Evolutionary conservation across 2,329 filamentous ascomycete genomes (phyloP).

Genomic region (Diplocarpon mali): DNA sequence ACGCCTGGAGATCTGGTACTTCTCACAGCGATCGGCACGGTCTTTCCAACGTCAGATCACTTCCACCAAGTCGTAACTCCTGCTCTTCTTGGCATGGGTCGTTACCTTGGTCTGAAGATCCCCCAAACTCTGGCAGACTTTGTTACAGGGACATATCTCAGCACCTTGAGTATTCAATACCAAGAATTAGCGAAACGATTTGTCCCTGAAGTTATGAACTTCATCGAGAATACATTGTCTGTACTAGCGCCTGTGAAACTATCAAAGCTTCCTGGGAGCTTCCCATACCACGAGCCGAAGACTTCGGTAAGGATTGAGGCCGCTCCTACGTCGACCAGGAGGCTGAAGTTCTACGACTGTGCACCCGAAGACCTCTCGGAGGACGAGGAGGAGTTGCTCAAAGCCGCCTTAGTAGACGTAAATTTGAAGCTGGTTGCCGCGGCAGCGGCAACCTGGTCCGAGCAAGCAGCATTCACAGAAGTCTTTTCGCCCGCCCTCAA

Average conservation of each 20-base stretch:
- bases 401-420: constrained; percentile 49
- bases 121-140: constrained; percentile 56
- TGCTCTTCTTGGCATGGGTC: constrained; percentile 70
- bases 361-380: constrained; percentile 21
- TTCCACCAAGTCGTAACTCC: constrained; percentile 94
- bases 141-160: constrained; percentile 65
- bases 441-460: constrained; percentile 62
- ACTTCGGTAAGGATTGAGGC: constrained; percentile 39
- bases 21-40: constrained; percentile 71
- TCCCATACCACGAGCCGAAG: constrained; percentile 49
- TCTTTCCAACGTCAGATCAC: constrained; percentile 93
- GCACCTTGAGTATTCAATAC: constrained; percentile 70
- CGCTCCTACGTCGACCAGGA: constrained; percentile 35
- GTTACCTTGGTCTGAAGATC: constrained; percentile 70
- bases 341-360: constrained; percentile 50
- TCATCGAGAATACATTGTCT: constrained; percentile 62
- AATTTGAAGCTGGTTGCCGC: constrained; percentile 54
- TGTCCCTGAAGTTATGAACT: constrained; percentile 80
- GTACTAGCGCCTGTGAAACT: constrained; percentile 49
- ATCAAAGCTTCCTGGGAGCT: constrained; percentile 38
- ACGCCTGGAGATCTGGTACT: constrained; percentile 64
- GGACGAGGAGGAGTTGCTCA: constrained; percentile 29
- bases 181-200: constrained; percentile 77
- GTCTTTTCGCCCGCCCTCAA: constrained; percentile 57
- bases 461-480: constrained; percentile 65